Conservation (phyloP, 345 rosid species). For the Populus deltoides region DNA sequence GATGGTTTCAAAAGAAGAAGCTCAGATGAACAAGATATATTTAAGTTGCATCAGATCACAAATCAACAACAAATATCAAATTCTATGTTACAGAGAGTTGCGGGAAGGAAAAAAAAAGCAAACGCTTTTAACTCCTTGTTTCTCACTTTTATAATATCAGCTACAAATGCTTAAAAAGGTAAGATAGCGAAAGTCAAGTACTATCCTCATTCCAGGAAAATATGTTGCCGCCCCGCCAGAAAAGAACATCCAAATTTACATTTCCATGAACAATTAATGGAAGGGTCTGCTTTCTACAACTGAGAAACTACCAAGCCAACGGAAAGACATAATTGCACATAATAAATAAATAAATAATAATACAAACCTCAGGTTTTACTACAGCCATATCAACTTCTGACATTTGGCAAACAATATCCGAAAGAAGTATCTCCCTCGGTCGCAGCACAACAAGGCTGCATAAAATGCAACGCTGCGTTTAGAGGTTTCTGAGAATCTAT, state of each 20-base stretch:
- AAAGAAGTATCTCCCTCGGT: slow-evolving; percentile 20
- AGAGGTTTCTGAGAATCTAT: neutral
- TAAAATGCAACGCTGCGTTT: neutral
- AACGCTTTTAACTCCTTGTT: neutral
- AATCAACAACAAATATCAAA: neutral
- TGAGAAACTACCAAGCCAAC: neutral
- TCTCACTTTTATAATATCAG: neutral
- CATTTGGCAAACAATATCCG: slow-evolving; percentile 13
- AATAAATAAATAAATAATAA: neutral
- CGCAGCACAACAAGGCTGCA: slow-evolving; percentile 7
- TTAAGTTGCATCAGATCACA: neutral
- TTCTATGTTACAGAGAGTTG: neutral
- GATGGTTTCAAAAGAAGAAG: neutral
- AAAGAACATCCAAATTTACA: neutral
- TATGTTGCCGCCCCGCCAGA: neutral
- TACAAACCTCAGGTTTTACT: slow-evolving; percentile 25
- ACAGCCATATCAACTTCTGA: slow-evolving; percentile 31
- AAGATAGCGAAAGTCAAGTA: neutral
- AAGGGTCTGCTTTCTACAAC: neutral
- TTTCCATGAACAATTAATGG: neutral
- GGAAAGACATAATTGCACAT: neutral
- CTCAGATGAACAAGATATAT: neutral
- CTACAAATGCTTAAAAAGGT: neutral
- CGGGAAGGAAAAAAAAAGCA: neutral
- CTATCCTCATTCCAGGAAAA: neutral